Percentiles rank a stretch among this genome's conserved stretches.
These are phyloP conservation scores for Penicillium goetzii DNA, from an alignment of 495 filamentous ascomycete genomes.

Conservation along the genomic window DNA sequence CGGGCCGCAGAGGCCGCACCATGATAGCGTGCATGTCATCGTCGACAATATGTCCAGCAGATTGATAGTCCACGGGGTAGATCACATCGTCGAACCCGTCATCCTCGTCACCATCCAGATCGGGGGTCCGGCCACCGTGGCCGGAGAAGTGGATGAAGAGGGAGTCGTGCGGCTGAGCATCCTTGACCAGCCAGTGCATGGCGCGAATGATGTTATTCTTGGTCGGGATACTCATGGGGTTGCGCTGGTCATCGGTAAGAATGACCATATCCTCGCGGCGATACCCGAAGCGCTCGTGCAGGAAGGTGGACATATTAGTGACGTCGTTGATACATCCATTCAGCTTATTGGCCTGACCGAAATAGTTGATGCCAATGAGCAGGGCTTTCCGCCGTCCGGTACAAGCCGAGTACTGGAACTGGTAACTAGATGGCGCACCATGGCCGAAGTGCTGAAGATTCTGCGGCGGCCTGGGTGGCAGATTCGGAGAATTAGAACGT, in stretches of 20 bases:
- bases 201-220: conserved; percentile 93
- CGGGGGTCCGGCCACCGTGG: conserved; percentile 93
- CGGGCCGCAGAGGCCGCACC: conserved; percentile 80
- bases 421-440: conserved; percentile 77
- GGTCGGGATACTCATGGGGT: conserved; percentile 91
- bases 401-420: conserved; percentile 89
- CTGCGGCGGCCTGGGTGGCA: conserved; percentile 46
- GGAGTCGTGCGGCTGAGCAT: conserved; percentile 92
- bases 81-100: conserved; percentile 98
- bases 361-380: conserved; percentile 97
- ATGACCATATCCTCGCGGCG: conserved; percentile 98
- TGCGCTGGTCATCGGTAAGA: conserved; percentile 93
- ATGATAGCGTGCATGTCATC: conserved; percentile 98
- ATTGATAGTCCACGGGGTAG: conserved; percentile 92
- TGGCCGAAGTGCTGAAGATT: conserved; percentile 63
- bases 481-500: conserved; percentile 25
- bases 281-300: conserved; percentile 84
- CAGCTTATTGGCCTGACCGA: conserved; percentile 84
- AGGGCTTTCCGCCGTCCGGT: conserved; percentile 89
- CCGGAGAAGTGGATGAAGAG: conserved; percentile 98
- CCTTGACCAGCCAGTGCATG: conserved; percentile 98
- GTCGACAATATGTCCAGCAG: conserved; percentile 90
- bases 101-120: conserved; percentile 93
- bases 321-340: conserved; percentile 98
- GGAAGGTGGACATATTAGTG: conserved; percentile 91